These are phyloP conservation scores for Pleurotus salmoneostramineus DNA, from an alignment of 768 basidiomycete species.

Conservation along the genomic window DNA sequence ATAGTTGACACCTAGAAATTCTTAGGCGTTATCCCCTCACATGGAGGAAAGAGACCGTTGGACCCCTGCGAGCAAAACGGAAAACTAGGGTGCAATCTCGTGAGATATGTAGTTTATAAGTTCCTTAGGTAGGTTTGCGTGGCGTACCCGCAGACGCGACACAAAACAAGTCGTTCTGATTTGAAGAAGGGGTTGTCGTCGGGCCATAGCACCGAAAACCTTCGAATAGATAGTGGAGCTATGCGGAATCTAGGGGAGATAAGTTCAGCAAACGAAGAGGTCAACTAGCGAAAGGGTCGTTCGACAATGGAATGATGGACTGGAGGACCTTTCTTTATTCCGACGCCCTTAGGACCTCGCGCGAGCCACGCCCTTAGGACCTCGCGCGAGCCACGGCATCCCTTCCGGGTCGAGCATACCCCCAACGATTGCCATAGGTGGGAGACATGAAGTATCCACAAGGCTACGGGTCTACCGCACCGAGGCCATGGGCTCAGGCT, in stretches of 20 bases:
- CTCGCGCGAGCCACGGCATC: neutral
- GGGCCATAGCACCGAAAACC: neutral
- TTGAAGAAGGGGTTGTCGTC: neutral
- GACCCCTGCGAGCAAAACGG: neutral
- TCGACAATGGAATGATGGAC: neutral
- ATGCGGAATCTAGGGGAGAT: no score
- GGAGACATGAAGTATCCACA: neutral
- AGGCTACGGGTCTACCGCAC: conserved; percentile 7
- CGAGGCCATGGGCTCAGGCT: neutral
- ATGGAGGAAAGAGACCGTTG: conserved; percentile 1
- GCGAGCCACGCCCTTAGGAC: neutral
- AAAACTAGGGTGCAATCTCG: conserved; percentile 7
- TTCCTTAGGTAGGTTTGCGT: neutral
- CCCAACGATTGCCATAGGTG: neutral
- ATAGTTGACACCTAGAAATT: neutral
- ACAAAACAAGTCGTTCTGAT: no score
- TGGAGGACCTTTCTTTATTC: conserved; percentile 1
- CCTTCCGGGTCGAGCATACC: neutral
- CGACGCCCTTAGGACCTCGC: neutral
- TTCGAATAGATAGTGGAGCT: neutral
- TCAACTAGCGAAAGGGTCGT: neutral
- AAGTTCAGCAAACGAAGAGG: no score
- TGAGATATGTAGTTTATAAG: neutral
- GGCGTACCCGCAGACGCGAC: neutral
- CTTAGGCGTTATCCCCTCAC: neutral